Conservation (phyloP, 129 eudicot genomes). For the Daucus carota region DH1_v3.0 NC_030388.2:30952501-30953000, state of each 20-base stretch:
- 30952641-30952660: slow-evolving; percentile 67
- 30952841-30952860: slow-evolving; percentile 93
- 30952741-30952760: slow-evolving; percentile 76
- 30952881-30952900: slow-evolving; percentile 67
- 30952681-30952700: slow-evolving; percentile 80
- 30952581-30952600: slow-evolving; percentile 39
- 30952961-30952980: slow-evolving; percentile 21
- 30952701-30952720: slow-evolving; percentile 81
- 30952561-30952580: slow-evolving; percentile 71
- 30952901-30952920: slow-evolving; percentile 78
- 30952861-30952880: slow-evolving; percentile 93
- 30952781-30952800: slow-evolving; percentile 87
- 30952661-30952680: slow-evolving; percentile 78
- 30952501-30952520: slow-evolving; percentile 56
- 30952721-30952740: slow-evolving; percentile 75
- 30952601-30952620: slow-evolving; percentile 69
- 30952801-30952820: slow-evolving; percentile 92
- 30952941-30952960: slow-evolving; percentile 54
- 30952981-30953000: slow-evolving; percentile 19
- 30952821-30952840: slow-evolving; percentile 83
- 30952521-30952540: slow-evolving; percentile 54
- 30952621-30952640: slow-evolving; percentile 56
- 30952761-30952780: slow-evolving; percentile 82
- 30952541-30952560: slow-evolving; percentile 44
- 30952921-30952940: slow-evolving; percentile 81